Evolutionary conservation across 345 rosid species (phyloP).

Genomic region (Melastoma malabathricum): DNA sequence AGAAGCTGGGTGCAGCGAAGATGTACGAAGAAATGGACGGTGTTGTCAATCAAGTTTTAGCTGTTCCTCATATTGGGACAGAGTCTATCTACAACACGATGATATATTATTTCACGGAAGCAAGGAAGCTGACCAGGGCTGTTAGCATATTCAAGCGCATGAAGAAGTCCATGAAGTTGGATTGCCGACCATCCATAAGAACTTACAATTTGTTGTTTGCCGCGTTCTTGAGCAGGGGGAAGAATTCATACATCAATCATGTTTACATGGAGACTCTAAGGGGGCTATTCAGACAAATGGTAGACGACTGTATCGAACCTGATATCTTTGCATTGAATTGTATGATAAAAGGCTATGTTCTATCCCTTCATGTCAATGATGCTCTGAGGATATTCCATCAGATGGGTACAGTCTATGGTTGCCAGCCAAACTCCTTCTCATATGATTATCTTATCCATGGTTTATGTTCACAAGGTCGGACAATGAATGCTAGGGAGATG

Average conservation of each 20-base stretch:
- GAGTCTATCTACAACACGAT: slow-evolving; percentile 67
- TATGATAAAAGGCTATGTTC: slow-evolving; percentile 76
- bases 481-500: slow-evolving; percentile 60
- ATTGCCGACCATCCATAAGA: slow-evolving; percentile 61
- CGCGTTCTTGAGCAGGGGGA: slow-evolving; percentile 62
- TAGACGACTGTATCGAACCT: slow-evolving; percentile 65
- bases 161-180: slow-evolving; percentile 38
- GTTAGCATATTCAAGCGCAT: slow-evolving; percentile 77
- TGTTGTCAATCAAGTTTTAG: slow-evolving; percentile 69
- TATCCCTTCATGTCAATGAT: slow-evolving; percentile 82
- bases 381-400: slow-evolving; percentile 89
- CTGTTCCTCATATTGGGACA: slow-evolving; percentile 41
- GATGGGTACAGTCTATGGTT: slow-evolving; percentile 57
- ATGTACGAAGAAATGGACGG: slow-evolving; percentile 81
- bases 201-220: slow-evolving; percentile 68
- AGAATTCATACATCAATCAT: slow-evolving; percentile 54
- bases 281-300: slow-evolving; percentile 73
- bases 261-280: slow-evolving; percentile 75
- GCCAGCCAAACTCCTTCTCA: slow-evolving; percentile 61
- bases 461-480: slow-evolving; percentile 72
- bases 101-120: slow-evolving; percentile 59
- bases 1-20: slow-evolving; percentile 74
- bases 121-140: slow-evolving; percentile 71
- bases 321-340: slow-evolving; percentile 53
- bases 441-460: slow-evolving; percentile 83